Conservation (phyloP, 495 filamentous ascomycete species). For the Lindgomyces ingoldianus region DNA sequence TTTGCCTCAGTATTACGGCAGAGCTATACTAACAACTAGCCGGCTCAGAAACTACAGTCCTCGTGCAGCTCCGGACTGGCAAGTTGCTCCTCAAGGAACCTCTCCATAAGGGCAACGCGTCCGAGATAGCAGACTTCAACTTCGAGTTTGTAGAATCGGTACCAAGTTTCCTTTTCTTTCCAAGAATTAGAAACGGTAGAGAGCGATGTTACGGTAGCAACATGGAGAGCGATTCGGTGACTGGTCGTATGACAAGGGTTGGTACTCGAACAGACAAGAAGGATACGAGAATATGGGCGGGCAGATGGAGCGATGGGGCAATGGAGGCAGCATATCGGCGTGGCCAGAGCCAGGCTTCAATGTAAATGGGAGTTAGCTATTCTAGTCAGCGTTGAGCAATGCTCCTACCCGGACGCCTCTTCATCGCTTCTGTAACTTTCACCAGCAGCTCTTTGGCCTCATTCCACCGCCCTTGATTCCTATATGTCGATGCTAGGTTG, state of each 20-base stretch:
- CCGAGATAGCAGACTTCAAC: conserved; percentile 14
- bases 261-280: conserved; percentile 26
- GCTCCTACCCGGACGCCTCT: too few species aligned
- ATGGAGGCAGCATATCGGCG: too few species aligned
- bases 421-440: too few species aligned
- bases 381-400: too few species aligned
- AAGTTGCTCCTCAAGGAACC: conserved; percentile 19
- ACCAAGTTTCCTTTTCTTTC: conserved; percentile 25
- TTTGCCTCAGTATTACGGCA: conserved; percentile 4
- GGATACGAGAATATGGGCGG: conserved; percentile 19
- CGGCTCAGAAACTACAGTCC: conserved; percentile 7
- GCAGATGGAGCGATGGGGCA: conserved; percentile 16
- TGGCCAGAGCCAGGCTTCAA: too few species aligned
- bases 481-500: too few species aligned
- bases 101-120: conserved; percentile 23
- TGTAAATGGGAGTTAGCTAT: too few species aligned
- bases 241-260: conserved; percentile 18
- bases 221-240: conserved; percentile 20
- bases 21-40: conserved; percentile 14
- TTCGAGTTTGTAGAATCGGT: conserved; percentile 24
- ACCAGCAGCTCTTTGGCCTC: too few species aligned
- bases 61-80: conserved; percentile 13
- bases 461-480: too few species aligned
- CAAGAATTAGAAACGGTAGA: conserved; percentile 10
- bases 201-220: conserved; percentile 13